Percentiles rank a stretch among this genome's conserved stretches.
phyloP scores from a whole-genome alignment of 192 early-diverging fungal species.

The Gonapodya sp. region DNA sequence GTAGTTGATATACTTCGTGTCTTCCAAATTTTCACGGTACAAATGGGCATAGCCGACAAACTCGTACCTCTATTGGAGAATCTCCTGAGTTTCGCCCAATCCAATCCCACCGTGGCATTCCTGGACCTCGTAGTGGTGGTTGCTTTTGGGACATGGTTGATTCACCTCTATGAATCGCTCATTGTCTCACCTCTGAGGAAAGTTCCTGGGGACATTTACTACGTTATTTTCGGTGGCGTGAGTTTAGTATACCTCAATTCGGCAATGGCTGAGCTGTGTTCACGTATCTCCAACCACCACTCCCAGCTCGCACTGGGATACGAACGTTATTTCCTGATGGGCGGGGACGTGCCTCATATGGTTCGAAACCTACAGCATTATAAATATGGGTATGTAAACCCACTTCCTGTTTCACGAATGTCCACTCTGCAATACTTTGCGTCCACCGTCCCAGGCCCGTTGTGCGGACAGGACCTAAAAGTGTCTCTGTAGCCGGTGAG shows the following conservation, averaged over 20 bases:
- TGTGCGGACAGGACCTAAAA: neutral
- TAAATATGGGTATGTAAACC: neutral
- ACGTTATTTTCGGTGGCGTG: neutral
- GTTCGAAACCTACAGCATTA: constrained; percentile 10
- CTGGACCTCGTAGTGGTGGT: neutral
- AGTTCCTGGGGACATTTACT: neutral
- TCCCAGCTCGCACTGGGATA: neutral
- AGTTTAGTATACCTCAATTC: neutral
- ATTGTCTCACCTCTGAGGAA: constrained; percentile 2
- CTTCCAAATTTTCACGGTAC: neutral
- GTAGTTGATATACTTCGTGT: neutral
- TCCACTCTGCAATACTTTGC: neutral
- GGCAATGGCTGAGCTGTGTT: neutral
- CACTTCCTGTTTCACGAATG: neutral
- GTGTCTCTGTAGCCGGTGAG: constrained; percentile 1
- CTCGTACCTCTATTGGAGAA: neutral
- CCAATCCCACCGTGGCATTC: neutral
- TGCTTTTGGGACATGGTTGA: neutral
- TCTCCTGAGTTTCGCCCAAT: neutral
- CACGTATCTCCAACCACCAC: too few relatives aligned
- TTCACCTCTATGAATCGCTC: neutral
- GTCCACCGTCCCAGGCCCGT: neutral
- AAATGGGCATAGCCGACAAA: neutral
- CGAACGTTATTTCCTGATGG: neutral
- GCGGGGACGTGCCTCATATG: neutral